Percentiles rank a stretch among this genome's conserved stretches.
These are phyloP conservation scores for Hysterium pulicare DNA, from an alignment of 2,329 filamentous ascomycete species.

Conservation along the genomic window DNA sequence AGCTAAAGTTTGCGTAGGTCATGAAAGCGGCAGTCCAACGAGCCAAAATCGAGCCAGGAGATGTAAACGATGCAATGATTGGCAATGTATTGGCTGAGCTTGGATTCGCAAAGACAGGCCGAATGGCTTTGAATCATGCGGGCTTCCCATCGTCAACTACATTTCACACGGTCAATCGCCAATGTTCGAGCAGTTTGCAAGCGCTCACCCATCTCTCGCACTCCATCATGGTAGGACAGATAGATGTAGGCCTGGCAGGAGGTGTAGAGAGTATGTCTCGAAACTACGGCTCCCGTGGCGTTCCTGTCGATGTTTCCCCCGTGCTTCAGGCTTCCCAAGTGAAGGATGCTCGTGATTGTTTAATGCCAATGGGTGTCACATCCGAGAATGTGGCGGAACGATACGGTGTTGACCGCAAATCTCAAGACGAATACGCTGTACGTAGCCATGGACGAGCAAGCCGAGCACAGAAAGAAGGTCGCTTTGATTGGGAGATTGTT, in stretches of 20 bases:
- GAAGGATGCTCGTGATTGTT: constrained; percentile 79
- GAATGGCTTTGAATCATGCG: constrained; percentile 81
- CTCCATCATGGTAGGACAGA: constrained; percentile 73
- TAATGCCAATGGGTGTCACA: constrained; percentile 98
- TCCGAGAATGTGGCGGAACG: constrained; percentile 91
- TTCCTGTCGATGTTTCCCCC: constrained; percentile 68
- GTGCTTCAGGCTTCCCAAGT: constrained; percentile 67
- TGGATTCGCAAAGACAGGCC: constrained; percentile 85
- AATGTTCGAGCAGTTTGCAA: constrained; percentile 95
- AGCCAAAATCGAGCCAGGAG: constrained; percentile 20
- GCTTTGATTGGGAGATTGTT: constrained; percentile 88
- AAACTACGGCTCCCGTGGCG: constrained; percentile 77
- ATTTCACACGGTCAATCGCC: constrained; percentile 82
- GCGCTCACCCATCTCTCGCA: constrained; percentile 91
- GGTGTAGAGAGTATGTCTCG: constrained; percentile 88
- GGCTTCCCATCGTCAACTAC: constrained; percentile 87
- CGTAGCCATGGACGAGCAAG: constrained; percentile 87
- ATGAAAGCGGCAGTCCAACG: constrained; percentile 56
- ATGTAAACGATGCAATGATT: constrained; percentile 30
- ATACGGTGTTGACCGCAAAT: constrained; percentile 74
- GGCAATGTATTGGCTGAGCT: constrained; percentile 78
- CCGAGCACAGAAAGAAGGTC: constrained; percentile 80
- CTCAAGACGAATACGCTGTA: constrained; percentile 81
- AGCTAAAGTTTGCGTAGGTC: constrained; percentile 79
- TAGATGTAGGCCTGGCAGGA: constrained; percentile 81